These are phyloP conservation scores for Lactifluus pinguis DNA, from an alignment of 768 basidiomycete genomes.

Conservation along the genomic window DNA sequence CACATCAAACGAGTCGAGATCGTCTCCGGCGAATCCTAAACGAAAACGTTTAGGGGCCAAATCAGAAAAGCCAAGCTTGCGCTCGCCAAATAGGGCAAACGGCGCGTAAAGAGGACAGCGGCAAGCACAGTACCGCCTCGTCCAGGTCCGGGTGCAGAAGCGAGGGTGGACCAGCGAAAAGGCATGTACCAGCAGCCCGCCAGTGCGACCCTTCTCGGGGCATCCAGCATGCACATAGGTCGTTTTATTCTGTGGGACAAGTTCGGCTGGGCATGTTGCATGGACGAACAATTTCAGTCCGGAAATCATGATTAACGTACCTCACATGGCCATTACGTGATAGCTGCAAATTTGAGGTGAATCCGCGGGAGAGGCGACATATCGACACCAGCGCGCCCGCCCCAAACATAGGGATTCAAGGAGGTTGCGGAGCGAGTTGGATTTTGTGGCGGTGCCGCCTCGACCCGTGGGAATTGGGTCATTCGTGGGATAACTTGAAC, in stretches of 20 bases:
- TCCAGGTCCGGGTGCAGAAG: conserved; percentile 31
- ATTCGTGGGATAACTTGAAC: too few relatives aligned
- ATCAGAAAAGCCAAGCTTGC: neutral
- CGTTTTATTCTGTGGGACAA: conserved; percentile 25
- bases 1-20: conserved; percentile 30
- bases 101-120: conserved; percentile 29
- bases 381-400: conserved; percentile 35
- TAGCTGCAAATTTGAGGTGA: conserved; percentile 30
- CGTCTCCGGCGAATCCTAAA: conserved; percentile 27
- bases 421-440: conserved; percentile 17
- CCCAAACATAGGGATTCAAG: conserved; percentile 40
- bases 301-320: conserved; percentile 20
- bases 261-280: too few relatives aligned
- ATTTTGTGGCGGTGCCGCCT: conserved; percentile 4
- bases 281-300: too few relatives aligned
- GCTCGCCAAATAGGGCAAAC: neutral
- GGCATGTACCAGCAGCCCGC: conserved; percentile 26
- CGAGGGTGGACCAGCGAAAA: conserved; percentile 28
- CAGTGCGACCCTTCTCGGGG: conserved; percentile 29
- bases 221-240: conserved; percentile 37
- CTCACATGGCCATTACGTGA: conserved; percentile 27
- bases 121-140: conserved; percentile 35
- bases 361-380: conserved; percentile 30
- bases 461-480: neutral
- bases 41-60: neutral